A percentile compares a stretch with the other conserved stretches of the same genome.
These are phyloP conservation scores for Lachancea lanzarotensis DNA, from an alignment of 805 yeast species.

Conservation along the genomic window DNA sequence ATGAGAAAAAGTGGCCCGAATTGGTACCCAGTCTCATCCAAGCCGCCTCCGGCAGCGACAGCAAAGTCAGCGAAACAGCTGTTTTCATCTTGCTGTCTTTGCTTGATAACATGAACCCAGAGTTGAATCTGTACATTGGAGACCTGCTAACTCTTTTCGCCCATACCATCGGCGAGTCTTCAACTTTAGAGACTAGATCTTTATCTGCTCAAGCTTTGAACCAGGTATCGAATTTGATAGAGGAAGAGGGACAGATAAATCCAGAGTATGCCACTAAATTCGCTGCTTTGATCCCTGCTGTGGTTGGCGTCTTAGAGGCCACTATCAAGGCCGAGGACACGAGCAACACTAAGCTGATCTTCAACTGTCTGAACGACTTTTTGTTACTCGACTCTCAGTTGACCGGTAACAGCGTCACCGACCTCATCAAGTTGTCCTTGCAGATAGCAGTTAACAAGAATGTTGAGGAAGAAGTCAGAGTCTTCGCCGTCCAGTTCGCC, in stretches of 20 bases:
- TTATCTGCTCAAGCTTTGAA: slow-evolving; percentile 76
- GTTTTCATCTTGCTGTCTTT: slow-evolving; percentile 71
- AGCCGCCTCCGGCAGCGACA: slow-evolving; percentile 51
- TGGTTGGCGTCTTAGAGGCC: slow-evolving; percentile 75
- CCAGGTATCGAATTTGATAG: slow-evolving; percentile 57
- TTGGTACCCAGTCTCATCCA: slow-evolving; percentile 64
- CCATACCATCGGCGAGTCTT: slow-evolving; percentile 55
- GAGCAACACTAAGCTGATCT: slow-evolving; percentile 64
- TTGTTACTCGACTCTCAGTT: slow-evolving; percentile 69
- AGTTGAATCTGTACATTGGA: slow-evolving; percentile 50
- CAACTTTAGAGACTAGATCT: slow-evolving; percentile 69
- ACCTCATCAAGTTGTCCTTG: slow-evolving; percentile 63
- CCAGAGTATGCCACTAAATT: slow-evolving; percentile 48
- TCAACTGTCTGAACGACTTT: slow-evolving; percentile 79
- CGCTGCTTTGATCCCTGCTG: slow-evolving; percentile 62
- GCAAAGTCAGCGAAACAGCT: slow-evolving; percentile 70
- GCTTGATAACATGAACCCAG: slow-evolving; percentile 61
- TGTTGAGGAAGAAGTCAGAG: slow-evolving; percentile 75
- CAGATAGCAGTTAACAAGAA: slow-evolving; percentile 63
- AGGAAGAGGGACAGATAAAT: slow-evolving; percentile 46
- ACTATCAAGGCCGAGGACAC: slow-evolving; percentile 65
- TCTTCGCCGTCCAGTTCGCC: slow-evolving; percentile 76
- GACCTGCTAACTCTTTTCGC: slow-evolving; percentile 69
- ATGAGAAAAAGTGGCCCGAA: slow-evolving; percentile 64
- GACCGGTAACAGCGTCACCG: slow-evolving; percentile 66